Percentiles rank a stretch among this genome's conserved stretches.
These are phyloP conservation scores for Irineochytrium annulatum DNA, from an alignment of 192 early-diverging fungal genomes.

Conservation along the genomic window DNA sequence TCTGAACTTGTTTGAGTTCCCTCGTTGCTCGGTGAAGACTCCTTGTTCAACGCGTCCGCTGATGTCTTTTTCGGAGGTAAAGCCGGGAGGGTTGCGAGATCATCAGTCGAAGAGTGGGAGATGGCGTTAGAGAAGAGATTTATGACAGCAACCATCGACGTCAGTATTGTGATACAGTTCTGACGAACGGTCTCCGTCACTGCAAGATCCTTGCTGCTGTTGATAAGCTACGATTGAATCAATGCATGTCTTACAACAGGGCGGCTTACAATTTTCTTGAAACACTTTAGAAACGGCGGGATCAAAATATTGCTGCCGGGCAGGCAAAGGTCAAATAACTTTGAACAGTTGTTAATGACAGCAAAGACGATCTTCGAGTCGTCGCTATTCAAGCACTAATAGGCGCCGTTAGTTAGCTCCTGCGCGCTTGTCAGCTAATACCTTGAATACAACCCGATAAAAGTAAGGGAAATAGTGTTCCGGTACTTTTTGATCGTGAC, in stretches of 20 bases:
- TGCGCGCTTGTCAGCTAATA: slow-evolving; percentile 19
- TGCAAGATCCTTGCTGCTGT: slow-evolving; percentile 2
- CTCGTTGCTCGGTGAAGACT: too few relatives aligned
- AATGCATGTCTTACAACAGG: too few relatives aligned
- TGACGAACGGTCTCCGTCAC: slow-evolving; percentile 43
- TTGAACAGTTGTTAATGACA: slow-evolving; percentile 64
- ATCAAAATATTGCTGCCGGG: slow-evolving; percentile 69
- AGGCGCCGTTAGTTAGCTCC: slow-evolving; percentile 7
- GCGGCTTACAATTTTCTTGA: slow-evolving; percentile 55
- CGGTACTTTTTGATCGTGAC: slow-evolving; percentile 62
- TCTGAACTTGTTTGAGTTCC: too few relatives aligned
- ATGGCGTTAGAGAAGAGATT: slow-evolving; percentile 14
- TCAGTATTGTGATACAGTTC: slow-evolving; percentile 37
- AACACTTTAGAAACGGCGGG: slow-evolving; percentile 56
- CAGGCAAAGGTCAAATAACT: slow-evolving; percentile 61
- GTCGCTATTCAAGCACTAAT: slow-evolving; percentile 52
- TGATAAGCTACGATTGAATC: slow-evolving; percentile 18
- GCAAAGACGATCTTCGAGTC: slow-evolving; percentile 57
- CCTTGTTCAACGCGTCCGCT: too few relatives aligned
- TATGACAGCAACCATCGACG: slow-evolving; percentile 37
- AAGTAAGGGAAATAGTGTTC: slow-evolving; percentile 62
- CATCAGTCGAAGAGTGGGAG: too few relatives aligned
- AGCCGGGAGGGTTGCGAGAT: too few relatives aligned
- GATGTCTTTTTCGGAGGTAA: neutral
- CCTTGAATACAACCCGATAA: slow-evolving; percentile 65